Percentiles rank a stretch among this genome's conserved stretches.
Conservation (phyloP, 768 basidiomycete genomes). For the Dictyophora rubrovolvata region DNA sequence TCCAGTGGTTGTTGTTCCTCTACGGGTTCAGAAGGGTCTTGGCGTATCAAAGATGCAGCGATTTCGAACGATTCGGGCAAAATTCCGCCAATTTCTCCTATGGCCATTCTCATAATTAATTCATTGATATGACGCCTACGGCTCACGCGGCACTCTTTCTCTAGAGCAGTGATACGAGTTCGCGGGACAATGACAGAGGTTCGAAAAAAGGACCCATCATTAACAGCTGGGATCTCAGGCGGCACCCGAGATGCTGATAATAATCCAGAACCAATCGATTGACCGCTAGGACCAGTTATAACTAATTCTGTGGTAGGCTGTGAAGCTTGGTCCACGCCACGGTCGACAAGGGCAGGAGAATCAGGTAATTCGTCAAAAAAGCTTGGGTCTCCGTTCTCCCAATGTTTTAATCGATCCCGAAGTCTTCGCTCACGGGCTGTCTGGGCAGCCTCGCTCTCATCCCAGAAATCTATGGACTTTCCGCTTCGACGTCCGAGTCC, state of each 20-base stretch:
- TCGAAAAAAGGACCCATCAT: slow-evolving; percentile 45
- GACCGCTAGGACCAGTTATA: slow-evolving; percentile 32
- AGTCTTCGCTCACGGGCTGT: slow-evolving; percentile 64
- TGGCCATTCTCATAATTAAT: slow-evolving; percentile 73
- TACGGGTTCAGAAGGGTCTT: neutral
- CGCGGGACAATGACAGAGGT: slow-evolving; percentile 60
- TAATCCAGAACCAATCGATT: slow-evolving; percentile 1
- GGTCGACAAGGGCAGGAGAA: slow-evolving; percentile 23
- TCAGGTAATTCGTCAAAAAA: slow-evolving; percentile 57
- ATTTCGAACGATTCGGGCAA: slow-evolving; percentile 28
- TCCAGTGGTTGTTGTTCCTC: neutral
- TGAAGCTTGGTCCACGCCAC: slow-evolving; percentile 18
- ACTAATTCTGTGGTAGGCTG: slow-evolving; percentile 28
- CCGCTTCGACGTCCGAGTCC: slow-evolving; percentile 11
- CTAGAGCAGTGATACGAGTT: slow-evolving; percentile 41
- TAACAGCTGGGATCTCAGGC: slow-evolving; percentile 15
- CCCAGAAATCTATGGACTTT: slow-evolving; percentile 34
- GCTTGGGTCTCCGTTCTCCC: slow-evolving; percentile 55
- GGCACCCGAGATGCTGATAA: slow-evolving; percentile 5
- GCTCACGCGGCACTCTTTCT: slow-evolving; percentile 46
- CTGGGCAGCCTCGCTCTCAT: slow-evolving; percentile 56
- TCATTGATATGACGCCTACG: slow-evolving; percentile 72
- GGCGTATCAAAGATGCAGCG: neutral
- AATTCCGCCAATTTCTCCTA: slow-evolving; percentile 63
- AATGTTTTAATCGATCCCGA: slow-evolving; percentile 57